phyloP scores from a whole-genome alignment of 2,329 filamentous ascomycete species.

The Colletotrichum simmondsii region DNA sequence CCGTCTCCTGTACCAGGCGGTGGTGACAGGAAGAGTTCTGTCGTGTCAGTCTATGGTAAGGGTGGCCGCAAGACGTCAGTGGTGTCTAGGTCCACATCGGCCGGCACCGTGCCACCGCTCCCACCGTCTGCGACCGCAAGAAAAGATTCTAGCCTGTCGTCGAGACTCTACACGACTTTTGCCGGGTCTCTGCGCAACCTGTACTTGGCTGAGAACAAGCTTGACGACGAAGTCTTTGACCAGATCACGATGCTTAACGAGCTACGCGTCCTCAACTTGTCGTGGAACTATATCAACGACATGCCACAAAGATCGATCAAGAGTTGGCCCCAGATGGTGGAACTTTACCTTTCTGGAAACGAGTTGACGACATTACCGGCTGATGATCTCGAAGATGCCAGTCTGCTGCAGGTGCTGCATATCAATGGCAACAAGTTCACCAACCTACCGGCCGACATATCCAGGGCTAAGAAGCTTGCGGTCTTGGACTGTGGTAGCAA shows the following conservation, averaged over 20 bases:
- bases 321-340: slow-evolving; percentile 88
- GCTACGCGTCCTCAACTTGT: slow-evolving; percentile 88
- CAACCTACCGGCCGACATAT: slow-evolving; percentile 93
- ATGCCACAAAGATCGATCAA: slow-evolving; percentile 89
- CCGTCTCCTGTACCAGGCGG: slow-evolving; percentile 73
- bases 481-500: slow-evolving; percentile 97
- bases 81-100: slow-evolving; percentile 71
- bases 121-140: slow-evolving; percentile 67
- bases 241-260: slow-evolving; percentile 86
- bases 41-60: slow-evolving; percentile 83
- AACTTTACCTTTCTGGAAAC: slow-evolving; percentile 95
- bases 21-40: slow-evolving; percentile 80
- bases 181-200: slow-evolving; percentile 85
- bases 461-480: slow-evolving; percentile 90
- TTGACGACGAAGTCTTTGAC: slow-evolving; percentile 95
- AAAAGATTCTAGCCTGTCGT: slow-evolving; percentile 91
- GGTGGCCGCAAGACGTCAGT: slow-evolving; percentile 88
- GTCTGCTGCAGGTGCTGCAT: slow-evolving; percentile 87
- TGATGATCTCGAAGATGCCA: slow-evolving; percentile 92
- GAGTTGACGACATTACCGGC: slow-evolving; percentile 91
- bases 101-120: slow-evolving; percentile 58
- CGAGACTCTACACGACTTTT: slow-evolving; percentile 86
- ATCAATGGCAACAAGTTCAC: slow-evolving; percentile 99
- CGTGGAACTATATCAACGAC: slow-evolving; percentile 94
- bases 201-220: slow-evolving; percentile 90